These are phyloP conservation scores for Penicillium sp. DNA, from an alignment of 2,329 filamentous ascomycete species.

Conservation along the genomic window DNA sequence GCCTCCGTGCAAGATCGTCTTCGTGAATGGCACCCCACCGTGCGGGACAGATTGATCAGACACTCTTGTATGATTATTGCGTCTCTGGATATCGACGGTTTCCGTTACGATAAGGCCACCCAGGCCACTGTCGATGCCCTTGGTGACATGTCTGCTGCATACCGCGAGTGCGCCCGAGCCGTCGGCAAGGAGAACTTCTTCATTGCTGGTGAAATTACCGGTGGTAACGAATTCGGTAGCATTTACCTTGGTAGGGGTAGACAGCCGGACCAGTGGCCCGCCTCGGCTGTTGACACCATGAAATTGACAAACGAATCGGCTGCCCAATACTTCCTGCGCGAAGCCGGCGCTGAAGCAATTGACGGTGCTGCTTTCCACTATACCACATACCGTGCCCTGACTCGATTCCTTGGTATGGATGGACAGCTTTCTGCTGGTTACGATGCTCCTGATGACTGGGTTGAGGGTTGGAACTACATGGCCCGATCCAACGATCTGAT, in stretches of 20 bases:
- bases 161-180: conserved; percentile 57
- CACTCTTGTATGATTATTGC: conserved; percentile 65
- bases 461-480: conserved; percentile 57
- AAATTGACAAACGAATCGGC: conserved; percentile 48
- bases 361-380: conserved; percentile 66
- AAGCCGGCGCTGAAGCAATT: conserved; percentile 54
- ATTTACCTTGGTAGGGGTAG: conserved; percentile 64
- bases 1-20: conserved; percentile 68
- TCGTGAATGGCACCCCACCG: conserved; percentile 62
- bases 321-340: conserved; percentile 54
- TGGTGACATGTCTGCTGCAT: conserved; percentile 58
- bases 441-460: conserved; percentile 57
- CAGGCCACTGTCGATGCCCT: conserved; percentile 64
- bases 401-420: conserved; percentile 61
- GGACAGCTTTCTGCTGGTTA: conserved; percentile 56
- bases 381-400: conserved; percentile 61
- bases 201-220: conserved; percentile 64
- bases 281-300: conserved; percentile 49
- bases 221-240: conserved; percentile 61
- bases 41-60: conserved; percentile 59
- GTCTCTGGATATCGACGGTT: conserved; percentile 65
- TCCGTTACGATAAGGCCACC: conserved; percentile 66
- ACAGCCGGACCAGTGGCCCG: conserved; percentile 54
- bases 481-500: conserved; percentile 60
- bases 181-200: conserved; percentile 66